Evolutionary conservation across 2,329 filamentous ascomycete species (phyloP).

Genomic region (Pestalotiopsis sp.): DNA sequence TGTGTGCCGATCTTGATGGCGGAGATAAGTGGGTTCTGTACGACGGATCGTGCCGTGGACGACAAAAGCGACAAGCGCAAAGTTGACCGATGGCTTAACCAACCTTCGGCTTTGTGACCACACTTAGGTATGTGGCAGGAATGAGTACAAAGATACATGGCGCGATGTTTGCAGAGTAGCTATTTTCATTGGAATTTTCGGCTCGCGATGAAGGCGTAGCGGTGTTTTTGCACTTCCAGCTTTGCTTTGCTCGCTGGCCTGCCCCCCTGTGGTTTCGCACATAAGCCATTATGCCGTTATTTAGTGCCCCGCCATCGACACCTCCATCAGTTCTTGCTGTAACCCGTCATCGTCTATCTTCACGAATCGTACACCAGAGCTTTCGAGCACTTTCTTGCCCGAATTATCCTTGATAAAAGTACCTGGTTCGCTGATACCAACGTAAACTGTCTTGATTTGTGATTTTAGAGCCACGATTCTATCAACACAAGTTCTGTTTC

Average conservation of each 20-base stretch:
- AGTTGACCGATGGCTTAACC: not conserved
- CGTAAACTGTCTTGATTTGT: conserved; percentile 38
- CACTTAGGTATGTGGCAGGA: not conserved
- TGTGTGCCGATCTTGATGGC: not conserved
- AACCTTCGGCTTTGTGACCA: not conserved
- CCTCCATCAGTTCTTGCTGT: conserved; percentile 25
- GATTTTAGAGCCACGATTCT: conserved; percentile 36
- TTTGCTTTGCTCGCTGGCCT: not conserved
- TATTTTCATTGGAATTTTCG: not conserved
- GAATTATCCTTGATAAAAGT: conserved; percentile 38
- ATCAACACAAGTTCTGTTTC: conserved; percentile 38
- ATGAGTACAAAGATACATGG: not conserved
- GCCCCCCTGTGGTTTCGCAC: not conserved
- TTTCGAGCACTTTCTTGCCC: conserved; percentile 27
- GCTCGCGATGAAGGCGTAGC: not conserved
- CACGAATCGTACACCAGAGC: conserved; percentile 20
- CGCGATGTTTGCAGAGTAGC: not conserved
- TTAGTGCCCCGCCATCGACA: conserved; percentile 66
- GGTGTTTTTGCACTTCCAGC: not conserved
- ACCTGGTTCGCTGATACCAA: conserved; percentile 39
- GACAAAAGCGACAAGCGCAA: not conserved
- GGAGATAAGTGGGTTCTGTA: not conserved
- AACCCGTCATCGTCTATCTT: not conserved
- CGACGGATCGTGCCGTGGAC: not conserved
- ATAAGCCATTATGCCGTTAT: not conserved